A percentile compares a stretch with the other conserved stretches of the same genome.
phyloP scores from a whole-genome alignment of 345 rosid genomes.

The Turnera subulata region DNA sequence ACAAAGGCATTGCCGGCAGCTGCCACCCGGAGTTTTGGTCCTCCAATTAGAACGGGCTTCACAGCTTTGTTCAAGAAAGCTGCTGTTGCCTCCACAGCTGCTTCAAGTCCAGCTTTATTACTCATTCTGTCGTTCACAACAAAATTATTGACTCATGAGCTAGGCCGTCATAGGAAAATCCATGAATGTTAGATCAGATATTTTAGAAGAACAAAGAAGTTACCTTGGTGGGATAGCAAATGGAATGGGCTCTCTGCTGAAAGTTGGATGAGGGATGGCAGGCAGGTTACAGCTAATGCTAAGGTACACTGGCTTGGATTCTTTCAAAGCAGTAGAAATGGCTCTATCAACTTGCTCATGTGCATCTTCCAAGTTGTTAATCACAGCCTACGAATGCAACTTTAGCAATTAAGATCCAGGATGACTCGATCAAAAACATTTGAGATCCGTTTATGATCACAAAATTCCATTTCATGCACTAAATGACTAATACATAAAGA shows the following conservation, averaged over 20 bases:
- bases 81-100: conserved; percentile 3
- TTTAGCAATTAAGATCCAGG: too few relatives aligned
- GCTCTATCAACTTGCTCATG: conserved; percentile 38
- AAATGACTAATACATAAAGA: too few relatives aligned
- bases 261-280: conserved; percentile 30
- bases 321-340: conserved; percentile 32
- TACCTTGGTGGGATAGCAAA: conserved; percentile 25
- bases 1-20: conserved; percentile 28
- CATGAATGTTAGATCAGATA: neutral
- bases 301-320: conserved; percentile 35
- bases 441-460: too few relatives aligned
- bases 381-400: conserved; percentile 18
- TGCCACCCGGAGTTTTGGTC: conserved; percentile 34
- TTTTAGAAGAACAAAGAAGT: neutral
- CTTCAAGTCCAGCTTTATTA: conserved; percentile 19
- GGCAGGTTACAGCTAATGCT: conserved; percentile 34
- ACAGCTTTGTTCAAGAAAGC: conserved; percentile 21
- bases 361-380: conserved; percentile 37
- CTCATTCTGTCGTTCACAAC: conserved; percentile 29
- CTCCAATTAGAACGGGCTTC: conserved; percentile 37
- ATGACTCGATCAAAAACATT: neutral
- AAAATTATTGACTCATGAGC: conserved; percentile 24
- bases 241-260: conserved; percentile 32
- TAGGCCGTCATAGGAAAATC: neutral
- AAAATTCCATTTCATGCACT: too few relatives aligned